These are phyloP conservation scores for Tetrahymena borealis DNA, from an alignment of 73 alveolate species.

Conservation along the genomic window DNA sequence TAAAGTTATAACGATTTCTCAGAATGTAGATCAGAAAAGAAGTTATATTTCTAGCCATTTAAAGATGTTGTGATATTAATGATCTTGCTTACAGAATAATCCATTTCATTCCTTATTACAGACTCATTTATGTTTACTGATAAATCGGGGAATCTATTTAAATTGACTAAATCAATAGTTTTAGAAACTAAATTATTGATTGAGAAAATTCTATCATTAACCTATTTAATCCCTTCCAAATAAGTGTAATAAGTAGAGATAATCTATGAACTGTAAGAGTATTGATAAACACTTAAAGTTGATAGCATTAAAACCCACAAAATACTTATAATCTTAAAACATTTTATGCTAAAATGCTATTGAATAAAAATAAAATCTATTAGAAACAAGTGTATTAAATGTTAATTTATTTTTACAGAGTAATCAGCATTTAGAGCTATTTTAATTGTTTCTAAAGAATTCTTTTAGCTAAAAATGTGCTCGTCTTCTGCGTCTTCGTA, in stretches of 20 bases:
- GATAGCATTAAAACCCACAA: neutral
- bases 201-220: neutral
- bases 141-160: neutral
- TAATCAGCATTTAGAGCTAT: neutral
- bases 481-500: neutral
- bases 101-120: neutral
- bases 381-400: neutral
- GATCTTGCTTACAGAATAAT: neutral
- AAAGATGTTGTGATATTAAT: neutral
- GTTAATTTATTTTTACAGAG: neutral
- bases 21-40: neutral
- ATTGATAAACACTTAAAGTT: neutral
- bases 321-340: neutral
- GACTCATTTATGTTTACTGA: neutral
- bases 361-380: neutral
- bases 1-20: neutral
- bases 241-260: neutral
- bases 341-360: neutral
- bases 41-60: neutral
- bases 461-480: neutral
- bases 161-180: neutral
- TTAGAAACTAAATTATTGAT: neutral
- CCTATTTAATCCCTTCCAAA: neutral
- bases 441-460: neutral
- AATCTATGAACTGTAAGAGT: neutral